phyloP scores from a whole-genome alignment of 352 stramenopile genomes.

The Elongisporangium anandrum region DNA sequence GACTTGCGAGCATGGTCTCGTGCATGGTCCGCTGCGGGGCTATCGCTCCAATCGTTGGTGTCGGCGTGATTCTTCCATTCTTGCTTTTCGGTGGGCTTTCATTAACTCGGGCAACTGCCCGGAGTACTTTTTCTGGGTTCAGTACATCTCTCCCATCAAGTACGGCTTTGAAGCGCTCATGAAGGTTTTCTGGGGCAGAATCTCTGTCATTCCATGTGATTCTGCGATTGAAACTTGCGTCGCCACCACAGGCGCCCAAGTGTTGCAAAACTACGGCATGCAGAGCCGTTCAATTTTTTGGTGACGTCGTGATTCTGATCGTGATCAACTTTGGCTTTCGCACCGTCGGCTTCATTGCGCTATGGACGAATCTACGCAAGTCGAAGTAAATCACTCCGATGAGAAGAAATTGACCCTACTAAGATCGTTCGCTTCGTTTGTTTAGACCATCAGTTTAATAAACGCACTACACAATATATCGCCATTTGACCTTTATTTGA shows the following conservation, averaged over 20 bases:
- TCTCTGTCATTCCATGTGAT: conserved; percentile 28
- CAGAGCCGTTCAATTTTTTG: conserved; percentile 24
- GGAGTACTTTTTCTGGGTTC: conserved; percentile 51
- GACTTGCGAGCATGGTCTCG: conserved; percentile 27
- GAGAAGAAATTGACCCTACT: too few relatives aligned
- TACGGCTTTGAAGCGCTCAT: conserved; percentile 48
- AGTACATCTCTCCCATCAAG: conserved; percentile 55
- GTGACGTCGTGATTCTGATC: conserved; percentile 30
- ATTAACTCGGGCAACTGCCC: conserved; percentile 38
- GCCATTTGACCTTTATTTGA: too few relatives aligned
- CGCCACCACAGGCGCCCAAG: conserved; percentile 22
- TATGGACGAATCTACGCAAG: conserved; percentile 4
- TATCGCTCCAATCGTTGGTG: conserved; percentile 24
- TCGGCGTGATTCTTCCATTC: conserved; percentile 28
- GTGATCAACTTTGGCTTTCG: conserved; percentile 30
- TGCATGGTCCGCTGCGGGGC: conserved; percentile 21
- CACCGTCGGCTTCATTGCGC: conserved; percentile 22
- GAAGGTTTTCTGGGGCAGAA: conserved; percentile 41
- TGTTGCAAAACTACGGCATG: conserved; percentile 49
- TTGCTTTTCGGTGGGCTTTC: conserved; percentile 37
- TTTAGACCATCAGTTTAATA: too few relatives aligned
- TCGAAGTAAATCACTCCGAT: background rate
- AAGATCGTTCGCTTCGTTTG: too few relatives aligned
- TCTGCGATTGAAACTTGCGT: conserved; percentile 23
- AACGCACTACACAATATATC: too few relatives aligned